Evolutionary conservation across 129 eudicot genomes (phyloP).

Genomic region (Flaveria trinervia): DNA sequence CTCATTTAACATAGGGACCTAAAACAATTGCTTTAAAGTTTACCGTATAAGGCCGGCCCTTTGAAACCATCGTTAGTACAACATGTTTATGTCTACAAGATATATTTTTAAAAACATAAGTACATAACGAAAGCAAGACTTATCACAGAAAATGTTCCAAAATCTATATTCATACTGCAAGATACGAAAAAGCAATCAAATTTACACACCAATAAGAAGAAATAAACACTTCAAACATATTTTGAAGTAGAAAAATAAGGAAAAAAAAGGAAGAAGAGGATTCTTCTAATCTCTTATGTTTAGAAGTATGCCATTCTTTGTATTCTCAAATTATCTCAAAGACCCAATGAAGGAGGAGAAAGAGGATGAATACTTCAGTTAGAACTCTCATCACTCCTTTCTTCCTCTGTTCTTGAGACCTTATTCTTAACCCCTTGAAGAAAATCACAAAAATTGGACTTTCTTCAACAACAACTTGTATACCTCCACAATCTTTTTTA

Average conservation of each 20-base stretch:
- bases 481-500: constrained; percentile 52
- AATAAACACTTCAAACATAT: constrained; percentile 38
- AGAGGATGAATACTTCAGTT: constrained; percentile 93
- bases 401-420: constrained; percentile 52
- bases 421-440: constrained; percentile 40
- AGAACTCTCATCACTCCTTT: constrained; percentile 84
- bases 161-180: constrained; percentile 45
- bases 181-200: constrained; percentile 48
- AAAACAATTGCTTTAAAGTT: no score
- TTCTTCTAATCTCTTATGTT: constrained; percentile 28
- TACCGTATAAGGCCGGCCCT: no score
- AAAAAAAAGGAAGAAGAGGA: neutral
- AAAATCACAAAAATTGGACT: constrained; percentile 43
- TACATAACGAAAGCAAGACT: neutral
- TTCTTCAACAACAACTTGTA: constrained; percentile 32
- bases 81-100: neutral
- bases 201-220: constrained; percentile 54
- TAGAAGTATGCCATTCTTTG: constrained; percentile 46
- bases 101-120: neutral
- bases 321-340: constrained; percentile 40
- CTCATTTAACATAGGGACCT: no score
- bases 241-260: constrained; percentile 32
- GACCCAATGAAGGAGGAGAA: constrained; percentile 66
- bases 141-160: neutral
- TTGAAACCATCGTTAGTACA: no score